Evolutionary conservation across 73 alveolate species (phyloP).

Genomic region (Effrenium voratum): DNA sequence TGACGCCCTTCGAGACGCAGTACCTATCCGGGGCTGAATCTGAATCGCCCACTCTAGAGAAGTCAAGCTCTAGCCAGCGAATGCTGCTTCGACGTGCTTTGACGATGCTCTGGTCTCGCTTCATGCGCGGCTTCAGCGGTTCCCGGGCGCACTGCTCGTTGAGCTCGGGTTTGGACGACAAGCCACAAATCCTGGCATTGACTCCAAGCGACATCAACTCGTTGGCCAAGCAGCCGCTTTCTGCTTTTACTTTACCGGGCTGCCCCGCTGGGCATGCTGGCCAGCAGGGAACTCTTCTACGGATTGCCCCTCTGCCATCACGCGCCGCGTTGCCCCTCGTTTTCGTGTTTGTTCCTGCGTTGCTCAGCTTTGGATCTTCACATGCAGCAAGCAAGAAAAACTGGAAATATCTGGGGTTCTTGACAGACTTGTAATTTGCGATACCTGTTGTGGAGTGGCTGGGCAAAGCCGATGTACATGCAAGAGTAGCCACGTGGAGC

Average conservation of each 20-base stretch:
- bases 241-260: too few relatives aligned
- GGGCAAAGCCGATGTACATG: too few relatives aligned
- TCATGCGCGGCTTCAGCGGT: neutral
- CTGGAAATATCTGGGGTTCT: too few relatives aligned
- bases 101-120: neutral
- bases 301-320: conserved; percentile 91
- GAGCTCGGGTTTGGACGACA: conserved; percentile 73
- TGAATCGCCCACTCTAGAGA: too few relatives aligned
- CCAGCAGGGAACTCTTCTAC: conserved; percentile 83
- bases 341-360: neutral
- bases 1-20: conserved; percentile 87
- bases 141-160: conserved; percentile 44
- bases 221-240: neutral
- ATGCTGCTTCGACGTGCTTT: neutral
- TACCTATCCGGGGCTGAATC: conserved; percentile 48
- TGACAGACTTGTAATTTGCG: too few relatives aligned
- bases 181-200: conserved; percentile 38
- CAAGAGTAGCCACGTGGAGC: too few relatives aligned
- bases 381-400: too few relatives aligned
- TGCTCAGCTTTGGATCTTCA: neutral
- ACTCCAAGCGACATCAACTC: neutral
- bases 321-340: neutral
- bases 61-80: too few relatives aligned
- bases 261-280: conserved; percentile 64
- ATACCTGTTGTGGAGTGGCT: too few relatives aligned